Base-by-base conservation (phyloP, 2,329 filamentous ascomycete species). In the Lecanicillium sp. region DNA sequence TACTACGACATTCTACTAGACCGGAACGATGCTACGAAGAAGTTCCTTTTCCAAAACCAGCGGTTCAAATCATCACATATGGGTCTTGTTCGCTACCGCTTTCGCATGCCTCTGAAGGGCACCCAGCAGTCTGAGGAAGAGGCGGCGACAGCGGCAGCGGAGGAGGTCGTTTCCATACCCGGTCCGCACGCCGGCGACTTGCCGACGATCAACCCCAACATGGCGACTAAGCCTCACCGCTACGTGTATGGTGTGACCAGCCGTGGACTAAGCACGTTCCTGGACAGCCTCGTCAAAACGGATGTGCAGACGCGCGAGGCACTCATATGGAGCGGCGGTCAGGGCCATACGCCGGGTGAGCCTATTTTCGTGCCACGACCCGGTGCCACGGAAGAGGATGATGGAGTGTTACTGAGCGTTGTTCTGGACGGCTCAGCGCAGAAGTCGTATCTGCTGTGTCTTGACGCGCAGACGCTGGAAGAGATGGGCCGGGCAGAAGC, bases 1-100 rank as follows among this genome's bases (percentile, higher is more conserved):
- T 87, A 87, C 61, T 81, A 87, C 56, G 73, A 84, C 36, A 74
- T 84, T 29, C 54, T 88, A 3, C 60, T 80, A 12, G 68, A 76
- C 37, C 67, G 66, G 3, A 53, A 76, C 20, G 63, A 61, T 6
- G 69, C 68, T 1, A 61, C 66, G 2, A 52, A 55, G 42, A 61
- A 57, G 15, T 69, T 65, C 43, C 68, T 61, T 58, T 51, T 58
- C n/a, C 57, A 67, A 12, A 56, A 65, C 10, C 59, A 59, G 2
- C 57, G 58, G 3, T 53, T 58, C 35, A 56, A 61, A 15, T 61
- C 56, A 9, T 50, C 54, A 4, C 57, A 61, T 19, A 56, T 59
- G 3, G 55, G 55, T 12, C 56, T 77, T 5, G 56, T 59, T 11
- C 61, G 74, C 14, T 68, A 68, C 46, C 61, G 57, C 17, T 65